Evolutionary conservation across 805 yeast species (phyloP), one percentile per base, ranked within the genome.

Genomic region (Wickerhamiella galacta): DNA sequence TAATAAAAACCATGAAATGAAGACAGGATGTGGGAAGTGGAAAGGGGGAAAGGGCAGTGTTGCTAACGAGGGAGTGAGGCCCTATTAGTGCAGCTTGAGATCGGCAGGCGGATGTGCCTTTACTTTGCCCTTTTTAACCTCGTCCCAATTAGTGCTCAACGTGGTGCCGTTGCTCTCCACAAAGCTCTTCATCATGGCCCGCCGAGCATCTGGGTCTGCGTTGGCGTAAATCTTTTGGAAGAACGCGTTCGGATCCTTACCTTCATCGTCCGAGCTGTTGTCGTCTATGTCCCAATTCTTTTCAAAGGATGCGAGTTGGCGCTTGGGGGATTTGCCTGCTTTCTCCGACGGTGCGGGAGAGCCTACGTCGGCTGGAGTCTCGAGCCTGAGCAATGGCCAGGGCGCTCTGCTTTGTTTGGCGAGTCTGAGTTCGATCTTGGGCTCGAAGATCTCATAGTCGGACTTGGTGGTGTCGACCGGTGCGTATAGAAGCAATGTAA

Each of bases 121-220:
- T 28, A 76, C 77, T 15, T 53, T 62, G 38, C 70, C 71, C 35
- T 66, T 61, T 24, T 69, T 61, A 2, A 92, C 96, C 38, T 82
- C 93, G 8, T 58, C 67, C 99, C 99, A 90, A 49, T 81, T 79
- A 3, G 98, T 90, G 29, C 93, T 80, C 37, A 90, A 60, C 2
- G 93, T 71, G 0, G 98, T 90, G 15, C 99, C 99, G 45, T 79
- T 77, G 44, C 93, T 79, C 55, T 90, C 95, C n/a, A 71, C 63
- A 47, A 69, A 90, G 33, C 94, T 80, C 58, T 90, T 90, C 93
- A 81, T 77, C 96, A 90, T 90, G 2, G 99, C 99, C 32, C 92
- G 63, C 43, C 62, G 63, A 1, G 93, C 75, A 46, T 90, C 95
- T 6, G 78, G 90, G 49, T 83, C 93, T 0, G 93, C 87, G 41